phyloP scores from a whole-genome alignment of 2,329 filamentous ascomycete genomes.

The Talaromyces sp. region DNA sequence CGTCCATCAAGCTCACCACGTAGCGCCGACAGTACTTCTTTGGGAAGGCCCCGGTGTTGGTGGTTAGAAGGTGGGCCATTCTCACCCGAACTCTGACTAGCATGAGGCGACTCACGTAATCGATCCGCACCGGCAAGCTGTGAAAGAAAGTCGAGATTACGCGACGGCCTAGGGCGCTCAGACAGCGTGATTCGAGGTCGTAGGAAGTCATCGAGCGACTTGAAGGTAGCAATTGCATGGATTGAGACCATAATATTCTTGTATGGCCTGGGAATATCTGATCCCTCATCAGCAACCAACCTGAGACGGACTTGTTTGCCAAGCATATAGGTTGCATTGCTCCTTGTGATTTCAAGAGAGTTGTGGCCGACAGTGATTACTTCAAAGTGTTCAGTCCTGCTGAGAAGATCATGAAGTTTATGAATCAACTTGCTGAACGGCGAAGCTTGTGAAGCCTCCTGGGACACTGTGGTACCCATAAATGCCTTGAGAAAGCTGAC shows the following conservation, averaged over 20 bases:
- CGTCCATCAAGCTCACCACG: conserved; percentile 35
- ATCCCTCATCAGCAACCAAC: conserved; percentile 78
- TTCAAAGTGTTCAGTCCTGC: conserved; percentile 95
- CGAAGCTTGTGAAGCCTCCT: conserved; percentile 64
- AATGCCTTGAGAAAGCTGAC: conserved; percentile 87
- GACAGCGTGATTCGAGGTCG: conserved; percentile 80
- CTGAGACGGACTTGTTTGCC: conserved; percentile 91
- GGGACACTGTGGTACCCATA: conserved; percentile 67
- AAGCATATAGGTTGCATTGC: conserved; percentile 90
- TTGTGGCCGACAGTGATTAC: conserved; percentile 94
- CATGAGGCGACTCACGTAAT: conserved; percentile 50
- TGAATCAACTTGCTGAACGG: conserved; percentile 87
- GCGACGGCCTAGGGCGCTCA: conserved; percentile 65
- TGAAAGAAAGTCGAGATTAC: conserved; percentile 62
- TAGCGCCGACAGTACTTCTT: conserved; percentile 48
- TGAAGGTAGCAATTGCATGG: conserved; percentile 96
- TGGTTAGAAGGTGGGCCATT: conserved; percentile 33
- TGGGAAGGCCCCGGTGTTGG: conserved; percentile 27
- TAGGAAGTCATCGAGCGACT: conserved; percentile 91
- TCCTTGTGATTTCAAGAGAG: conserved; percentile 82
- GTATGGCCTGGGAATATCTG: conserved; percentile 81
- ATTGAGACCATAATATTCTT: conserved; percentile 98
- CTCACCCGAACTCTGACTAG: conserved; percentile 22
- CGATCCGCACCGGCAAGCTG: conserved; percentile 69
- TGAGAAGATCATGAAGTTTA: conserved; percentile 93